Evolutionary conservation across 768 basidiomycete species (phyloP).

Genomic region (Collybia sp.): DNA sequence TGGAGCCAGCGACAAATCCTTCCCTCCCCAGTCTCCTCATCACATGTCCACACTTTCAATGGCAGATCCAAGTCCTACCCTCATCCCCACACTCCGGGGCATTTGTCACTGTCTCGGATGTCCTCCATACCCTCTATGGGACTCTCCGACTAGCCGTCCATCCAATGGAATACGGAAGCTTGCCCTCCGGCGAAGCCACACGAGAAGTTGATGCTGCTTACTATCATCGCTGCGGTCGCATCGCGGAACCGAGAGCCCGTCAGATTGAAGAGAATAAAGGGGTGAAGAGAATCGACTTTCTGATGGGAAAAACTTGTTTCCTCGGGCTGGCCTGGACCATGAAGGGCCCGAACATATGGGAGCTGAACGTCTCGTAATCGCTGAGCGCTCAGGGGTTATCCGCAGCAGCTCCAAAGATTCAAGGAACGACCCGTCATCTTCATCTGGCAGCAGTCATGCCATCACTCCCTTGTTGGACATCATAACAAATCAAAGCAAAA

Average conservation of each 20-base stretch:
- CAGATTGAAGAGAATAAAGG: conserved; percentile 40
- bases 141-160: conserved; percentile 42
- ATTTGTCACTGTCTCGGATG: conserved; percentile 42
- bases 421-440: too few relatives aligned
- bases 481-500: too few relatives aligned
- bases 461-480: too few relatives aligned
- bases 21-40: conserved; percentile 30
- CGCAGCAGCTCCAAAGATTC: too few relatives aligned
- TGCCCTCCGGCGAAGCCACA: conserved; percentile 25
- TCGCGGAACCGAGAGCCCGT: conserved; percentile 20
- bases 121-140: conserved; percentile 40
- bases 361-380: conserved; percentile 29
- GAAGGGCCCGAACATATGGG: conserved; percentile 38
- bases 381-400: background rate
- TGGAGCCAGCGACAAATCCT: conserved; percentile 38
- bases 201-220: conserved; percentile 41
- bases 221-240: conserved; percentile 31
- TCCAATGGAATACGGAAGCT: conserved; percentile 35
- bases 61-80: conserved; percentile 29
- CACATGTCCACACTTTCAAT: conserved; percentile 24
- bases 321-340: conserved; percentile 44
- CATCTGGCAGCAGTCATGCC: too few relatives aligned
- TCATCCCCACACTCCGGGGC: conserved; percentile 16
- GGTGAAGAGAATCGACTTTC: conserved; percentile 52
- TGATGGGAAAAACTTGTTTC: conserved; percentile 41